Base-by-base conservation (phyloP, 2,329 filamentous ascomycete species). In the Lecanicillium sp. region DNA sequence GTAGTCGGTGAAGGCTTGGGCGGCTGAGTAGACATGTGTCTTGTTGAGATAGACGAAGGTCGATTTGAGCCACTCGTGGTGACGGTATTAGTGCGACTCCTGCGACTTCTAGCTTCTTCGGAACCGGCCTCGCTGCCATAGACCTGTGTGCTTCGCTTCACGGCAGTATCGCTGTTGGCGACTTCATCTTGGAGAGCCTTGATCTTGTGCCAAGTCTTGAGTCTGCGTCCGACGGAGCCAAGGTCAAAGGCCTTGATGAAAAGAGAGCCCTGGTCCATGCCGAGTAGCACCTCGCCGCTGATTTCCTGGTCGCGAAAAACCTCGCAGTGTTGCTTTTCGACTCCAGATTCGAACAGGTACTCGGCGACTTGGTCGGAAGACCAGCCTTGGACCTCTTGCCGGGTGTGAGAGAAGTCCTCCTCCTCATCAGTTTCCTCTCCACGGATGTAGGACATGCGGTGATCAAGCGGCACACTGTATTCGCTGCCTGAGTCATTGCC, bases 191-290 rank as follows among this genome's bases (percentile, higher is more conserved):
- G 91, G 54, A 97, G 76, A 3, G 81, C 74, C 66, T 95, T 95
- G 65, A 97, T 90, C 67, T 93, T 95, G 67, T 96, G 89, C 91
- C 91, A 97, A 2, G 90, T 95, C 65, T 94, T 94, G 52, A 97
- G 69, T 52, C 91, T 79, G 49, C 88, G 79, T 8, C 91, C 91
- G 56, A 97, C 90, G 3, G 90, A 88, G 15, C 91, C 91, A 55
- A 97, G 75, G 56, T 96, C 88, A 58, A 96, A 95, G 39, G 93
- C 90, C 62, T 95, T 95, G 71, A 97, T 84, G 63, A 96, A 95
- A 14, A 97, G 75, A 32, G 93, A 94, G 49, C 88, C 87, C 68
- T 96, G 91, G 58, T 96, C 90, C 88, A 97, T 95, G 45, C 87
- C 88, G 44, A 98, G 70, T 32, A 98, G 70, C 4, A 97, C 91